These are phyloP conservation scores for Gelatoporia subvermispora DNA, from an alignment of 768 basidiomycete genomes.

Conservation along the genomic window DNA sequence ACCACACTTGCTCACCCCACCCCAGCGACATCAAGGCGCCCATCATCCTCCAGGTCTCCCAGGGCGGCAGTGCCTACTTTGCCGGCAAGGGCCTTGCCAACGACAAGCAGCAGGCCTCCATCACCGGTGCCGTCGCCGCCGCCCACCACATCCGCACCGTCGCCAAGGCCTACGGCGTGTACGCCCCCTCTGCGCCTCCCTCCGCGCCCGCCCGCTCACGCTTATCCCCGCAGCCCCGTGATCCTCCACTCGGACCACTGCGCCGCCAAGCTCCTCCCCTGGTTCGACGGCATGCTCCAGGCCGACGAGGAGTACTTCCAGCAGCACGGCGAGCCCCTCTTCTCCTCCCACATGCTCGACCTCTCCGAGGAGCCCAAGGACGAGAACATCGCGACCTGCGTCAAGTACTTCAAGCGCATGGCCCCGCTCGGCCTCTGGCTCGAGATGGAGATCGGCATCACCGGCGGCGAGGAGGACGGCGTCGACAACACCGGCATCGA, in stretches of 20 bases:
- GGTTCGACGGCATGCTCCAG: conserved; percentile 99
- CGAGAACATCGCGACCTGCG: conserved; percentile 91
- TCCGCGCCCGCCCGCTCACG: conserved; percentile 1
- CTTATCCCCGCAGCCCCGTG: conserved; percentile 64
- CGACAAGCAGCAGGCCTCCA: conserved; percentile 92
- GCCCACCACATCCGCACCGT: conserved; percentile 89
- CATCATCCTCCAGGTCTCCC: conserved; percentile 96
- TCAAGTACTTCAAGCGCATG: conserved; percentile 94
- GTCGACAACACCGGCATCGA: conserved; percentile 97
- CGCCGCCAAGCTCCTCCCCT: conserved; percentile 94
- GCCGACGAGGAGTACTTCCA: conserved; percentile 94
- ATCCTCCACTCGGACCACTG: conserved; percentile 98
- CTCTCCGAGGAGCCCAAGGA: conserved; percentile 91
- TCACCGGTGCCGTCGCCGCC: conserved; percentile 86
- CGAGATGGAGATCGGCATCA: conserved; percentile 99
- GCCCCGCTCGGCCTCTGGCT: conserved; percentile 90
- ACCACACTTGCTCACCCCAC: neutral
- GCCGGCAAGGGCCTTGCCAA: conserved; percentile 95
- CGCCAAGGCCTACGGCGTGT: conserved; percentile 91
- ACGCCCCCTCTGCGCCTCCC: conserved; percentile 29
- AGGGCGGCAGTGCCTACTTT: conserved; percentile 94
- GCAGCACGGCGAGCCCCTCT: conserved; percentile 79
- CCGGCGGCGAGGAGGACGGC: conserved; percentile 98
- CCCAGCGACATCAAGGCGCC: conserved; percentile 90
- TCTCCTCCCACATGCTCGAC: conserved; percentile 99